Conservation (phyloP, 768 basidiomycete species). For the Fibroporia radiculosa region DNA sequence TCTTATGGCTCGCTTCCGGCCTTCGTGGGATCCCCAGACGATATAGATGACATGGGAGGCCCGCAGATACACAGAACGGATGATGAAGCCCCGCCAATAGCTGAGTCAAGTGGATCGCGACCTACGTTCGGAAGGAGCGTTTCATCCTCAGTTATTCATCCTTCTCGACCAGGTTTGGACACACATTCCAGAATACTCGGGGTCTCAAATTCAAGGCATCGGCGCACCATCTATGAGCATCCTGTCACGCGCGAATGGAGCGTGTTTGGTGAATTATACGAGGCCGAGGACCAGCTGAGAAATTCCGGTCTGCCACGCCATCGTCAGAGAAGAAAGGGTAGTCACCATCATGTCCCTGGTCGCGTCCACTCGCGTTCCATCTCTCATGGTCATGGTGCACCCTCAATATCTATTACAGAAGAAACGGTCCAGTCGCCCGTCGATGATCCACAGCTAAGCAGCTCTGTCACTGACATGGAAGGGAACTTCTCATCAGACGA, state of each 20-base stretch:
- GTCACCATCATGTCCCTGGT: too few relatives aligned
- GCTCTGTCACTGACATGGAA: background rate
- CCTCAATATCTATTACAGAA: too few relatives aligned
- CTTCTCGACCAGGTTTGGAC: conserved; percentile 1
- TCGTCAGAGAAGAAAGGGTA: too few relatives aligned
- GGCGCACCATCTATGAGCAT: conserved; percentile 2
- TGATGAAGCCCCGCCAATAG: too few relatives aligned
- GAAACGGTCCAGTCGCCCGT: conserved; percentile 3
- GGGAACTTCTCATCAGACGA: background rate
- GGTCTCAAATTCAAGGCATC: conserved; percentile 5
- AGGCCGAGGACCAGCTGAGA: conserved; percentile 35
- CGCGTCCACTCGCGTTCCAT: too few relatives aligned
- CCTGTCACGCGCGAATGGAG: conserved; percentile 40
- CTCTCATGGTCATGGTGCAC: too few relatives aligned
- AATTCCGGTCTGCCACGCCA: too few relatives aligned
- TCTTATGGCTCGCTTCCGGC: too few relatives aligned
- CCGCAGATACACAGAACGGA: too few relatives aligned
- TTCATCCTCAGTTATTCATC: conserved; percentile 2
- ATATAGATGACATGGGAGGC: background rate
- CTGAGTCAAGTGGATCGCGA: too few relatives aligned
- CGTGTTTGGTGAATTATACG: conserved; percentile 65
- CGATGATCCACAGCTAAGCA: background rate
- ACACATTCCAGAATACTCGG: conserved; percentile 9
- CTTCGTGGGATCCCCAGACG: conserved; percentile 15
- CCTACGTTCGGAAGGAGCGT: conserved; percentile 10